phyloP scores from a whole-genome alignment of 192 early-diverging fungal genomes.

The Gaertneriomyces sp. region DNA sequence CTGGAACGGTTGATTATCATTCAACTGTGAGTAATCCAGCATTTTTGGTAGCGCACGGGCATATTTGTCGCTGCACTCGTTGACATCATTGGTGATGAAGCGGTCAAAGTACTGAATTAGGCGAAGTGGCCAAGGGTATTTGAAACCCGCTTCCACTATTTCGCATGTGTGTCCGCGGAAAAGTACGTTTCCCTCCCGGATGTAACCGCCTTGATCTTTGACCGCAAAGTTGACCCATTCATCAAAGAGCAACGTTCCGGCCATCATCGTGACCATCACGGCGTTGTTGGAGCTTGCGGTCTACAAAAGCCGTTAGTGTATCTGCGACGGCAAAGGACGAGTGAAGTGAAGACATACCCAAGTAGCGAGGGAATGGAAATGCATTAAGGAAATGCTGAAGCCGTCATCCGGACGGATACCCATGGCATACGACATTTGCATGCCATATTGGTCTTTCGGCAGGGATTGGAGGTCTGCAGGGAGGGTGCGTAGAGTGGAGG shows the following conservation, averaged over 20 bases:
- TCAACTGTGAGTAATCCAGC: too few species aligned
- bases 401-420: background rate
- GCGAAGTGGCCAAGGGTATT: constrained; percentile 5
- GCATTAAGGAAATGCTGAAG: background rate
- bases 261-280: constrained; percentile 10
- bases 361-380: constrained; percentile 7
- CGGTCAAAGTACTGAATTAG: constrained; percentile 7
- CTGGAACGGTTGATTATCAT: too few species aligned
- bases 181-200: constrained; percentile 3
- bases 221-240: constrained; percentile 5
- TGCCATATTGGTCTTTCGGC: background rate
- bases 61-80: background rate
- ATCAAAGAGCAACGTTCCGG: constrained; percentile 2
- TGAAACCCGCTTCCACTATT: constrained; percentile 5
- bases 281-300: too few species aligned
- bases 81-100: constrained; percentile 1
- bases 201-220: background rate
- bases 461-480: background rate
- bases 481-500: background rate
- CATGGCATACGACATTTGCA: constrained; percentile 6
- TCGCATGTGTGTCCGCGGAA: constrained; percentile 7
- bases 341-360: background rate
- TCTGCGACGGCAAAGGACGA: background rate
- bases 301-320: too few species aligned
- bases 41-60: background rate